These are phyloP conservation scores for Ophiostoma fasciatum DNA, from an alignment of 2,329 filamentous ascomycete species.

Conservation along the genomic window DNA sequence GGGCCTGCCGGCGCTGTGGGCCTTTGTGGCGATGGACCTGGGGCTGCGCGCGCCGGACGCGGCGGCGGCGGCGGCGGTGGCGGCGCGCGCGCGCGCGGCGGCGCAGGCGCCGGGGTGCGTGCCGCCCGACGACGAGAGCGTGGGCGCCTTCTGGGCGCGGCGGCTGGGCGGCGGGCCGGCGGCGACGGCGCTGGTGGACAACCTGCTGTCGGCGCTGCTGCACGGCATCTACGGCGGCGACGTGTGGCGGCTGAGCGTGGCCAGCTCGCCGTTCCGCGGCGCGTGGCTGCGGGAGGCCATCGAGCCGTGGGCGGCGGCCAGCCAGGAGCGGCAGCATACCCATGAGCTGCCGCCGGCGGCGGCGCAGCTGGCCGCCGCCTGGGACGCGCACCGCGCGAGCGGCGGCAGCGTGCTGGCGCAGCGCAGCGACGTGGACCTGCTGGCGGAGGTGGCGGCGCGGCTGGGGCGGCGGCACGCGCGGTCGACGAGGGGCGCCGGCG, in stretches of 20 bases:
- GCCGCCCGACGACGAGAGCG: conserved; percentile 53
- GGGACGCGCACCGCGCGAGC: too few species aligned
- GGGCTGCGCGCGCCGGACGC: conserved; percentile 1
- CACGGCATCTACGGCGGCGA: conserved; percentile 93
- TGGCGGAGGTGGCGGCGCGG: conserved; percentile 5
- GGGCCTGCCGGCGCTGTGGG: conserved; percentile 1
- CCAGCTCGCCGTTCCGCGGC: conserved; percentile 10
- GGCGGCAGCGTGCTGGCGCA: not conserved
- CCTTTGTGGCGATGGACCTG: not conserved
- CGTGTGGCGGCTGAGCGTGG: conserved; percentile 59
- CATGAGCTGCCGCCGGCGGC: not conserved
- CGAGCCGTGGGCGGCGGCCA: not conserved
- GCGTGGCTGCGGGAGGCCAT: conserved; percentile 6
- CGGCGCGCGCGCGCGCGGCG: conserved; percentile 9
- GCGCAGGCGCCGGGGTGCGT: conserved; percentile 16
- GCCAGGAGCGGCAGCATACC: not conserved
- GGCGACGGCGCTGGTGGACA: conserved; percentile 45
- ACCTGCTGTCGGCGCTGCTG: conserved; percentile 57
- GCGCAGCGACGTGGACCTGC: conserved; percentile 6
- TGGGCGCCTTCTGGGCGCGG: conserved; percentile 50
- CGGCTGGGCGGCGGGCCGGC: conserved; percentile 32
- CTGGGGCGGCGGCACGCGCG: not conserved
- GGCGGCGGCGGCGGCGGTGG: not conserved
- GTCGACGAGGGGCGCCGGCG: too few species aligned
- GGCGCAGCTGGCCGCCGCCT: not conserved